Percentiles rank a stretch among this genome's conserved stretches.
Conservation (phyloP, 352 stramenopile species). For the Pythium monospermum region DNA sequence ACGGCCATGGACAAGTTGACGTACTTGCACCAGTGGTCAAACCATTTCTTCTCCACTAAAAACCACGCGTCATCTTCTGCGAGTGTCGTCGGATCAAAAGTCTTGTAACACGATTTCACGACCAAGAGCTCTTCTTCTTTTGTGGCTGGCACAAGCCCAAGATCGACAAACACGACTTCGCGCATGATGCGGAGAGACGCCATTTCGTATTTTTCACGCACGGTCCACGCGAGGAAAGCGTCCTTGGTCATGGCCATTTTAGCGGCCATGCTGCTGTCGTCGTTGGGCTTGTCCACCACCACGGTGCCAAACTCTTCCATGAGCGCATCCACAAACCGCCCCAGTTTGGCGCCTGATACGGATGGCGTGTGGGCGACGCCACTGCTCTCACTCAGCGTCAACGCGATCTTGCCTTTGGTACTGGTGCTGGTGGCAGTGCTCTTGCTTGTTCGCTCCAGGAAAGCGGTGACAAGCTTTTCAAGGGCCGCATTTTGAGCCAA, state of each 20-base stretch:
- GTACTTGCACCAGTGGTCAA: slow-evolving; percentile 83
- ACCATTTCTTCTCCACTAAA: slow-evolving; percentile 80
- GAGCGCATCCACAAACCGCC: slow-evolving; percentile 71
- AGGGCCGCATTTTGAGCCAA: slow-evolving; percentile 72
- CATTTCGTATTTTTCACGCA: slow-evolving; percentile 75
- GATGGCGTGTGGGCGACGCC: slow-evolving; percentile 59
- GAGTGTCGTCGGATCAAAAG: slow-evolving; percentile 59
- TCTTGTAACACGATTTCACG: slow-evolving; percentile 64
- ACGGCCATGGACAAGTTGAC: slow-evolving; percentile 31
- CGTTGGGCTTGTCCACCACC: background rate
- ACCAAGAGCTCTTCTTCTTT: slow-evolving; percentile 81
- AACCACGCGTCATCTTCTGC: slow-evolving; percentile 86
- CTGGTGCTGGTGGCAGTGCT: slow-evolving; percentile 26
- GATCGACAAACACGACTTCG: slow-evolving; percentile 78
- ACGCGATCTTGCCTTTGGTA: slow-evolving; percentile 1
- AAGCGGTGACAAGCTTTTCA: slow-evolving; percentile 53
- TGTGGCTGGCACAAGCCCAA: slow-evolving; percentile 59
- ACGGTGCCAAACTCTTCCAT: slow-evolving; percentile 39
- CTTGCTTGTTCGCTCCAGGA: slow-evolving; percentile 60
- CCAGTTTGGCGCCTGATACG: slow-evolving; percentile 74
- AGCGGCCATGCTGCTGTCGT: too few species aligned
- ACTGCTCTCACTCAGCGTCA: slow-evolving; percentile 22
- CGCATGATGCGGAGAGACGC: slow-evolving; percentile 75
- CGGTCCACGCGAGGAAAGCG: slow-evolving; percentile 63
- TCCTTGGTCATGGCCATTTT: slow-evolving; percentile 55